Evolutionary conservation across 371 early-diverging fungal genomes (phyloP).

Genomic region (Mortierella sp.): DNA sequence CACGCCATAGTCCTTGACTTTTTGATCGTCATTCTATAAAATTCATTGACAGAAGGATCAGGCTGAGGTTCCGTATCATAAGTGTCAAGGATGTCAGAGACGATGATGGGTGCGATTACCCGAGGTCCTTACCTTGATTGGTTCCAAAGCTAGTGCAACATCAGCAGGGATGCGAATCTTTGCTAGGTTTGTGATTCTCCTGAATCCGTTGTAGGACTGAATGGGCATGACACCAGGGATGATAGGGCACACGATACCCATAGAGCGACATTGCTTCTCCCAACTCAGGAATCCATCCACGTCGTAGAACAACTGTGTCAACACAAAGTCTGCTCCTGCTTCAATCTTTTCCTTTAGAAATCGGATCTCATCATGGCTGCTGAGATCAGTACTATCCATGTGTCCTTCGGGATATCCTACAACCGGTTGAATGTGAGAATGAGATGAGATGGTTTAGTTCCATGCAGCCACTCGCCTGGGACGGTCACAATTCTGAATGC

Average conservation of each 20-base stretch:
- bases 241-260: slow-evolving; percentile 85
- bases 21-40: slow-evolving; percentile 85
- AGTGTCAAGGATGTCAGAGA: no score
- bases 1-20: slow-evolving; percentile 93
- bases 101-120: no score
- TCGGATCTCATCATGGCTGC: slow-evolving; percentile 62
- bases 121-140: slow-evolving; percentile 70
- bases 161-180: slow-evolving; percentile 81
- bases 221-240: slow-evolving; percentile 96
- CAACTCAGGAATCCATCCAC: slow-evolving; percentile 79
- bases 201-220: slow-evolving; percentile 90
- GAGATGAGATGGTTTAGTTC: not conserved
- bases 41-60: not conserved
- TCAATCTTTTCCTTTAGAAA: slow-evolving; percentile 88
- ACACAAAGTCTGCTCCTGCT: slow-evolving; percentile 93
- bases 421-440: not conserved
- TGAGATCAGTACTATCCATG: slow-evolving; percentile 65
- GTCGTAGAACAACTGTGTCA: slow-evolving; percentile 95
- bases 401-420: slow-evolving; percentile 95
- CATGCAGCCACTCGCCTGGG: no score
- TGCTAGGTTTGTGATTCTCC: slow-evolving; percentile 85
- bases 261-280: slow-evolving; percentile 74
- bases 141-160: slow-evolving; percentile 77
- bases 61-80: no score
- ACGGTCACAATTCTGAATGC: no score